Conservation (phyloP, 495 filamentous ascomycete genomes). For the Podospora tetraspora region DNA sequence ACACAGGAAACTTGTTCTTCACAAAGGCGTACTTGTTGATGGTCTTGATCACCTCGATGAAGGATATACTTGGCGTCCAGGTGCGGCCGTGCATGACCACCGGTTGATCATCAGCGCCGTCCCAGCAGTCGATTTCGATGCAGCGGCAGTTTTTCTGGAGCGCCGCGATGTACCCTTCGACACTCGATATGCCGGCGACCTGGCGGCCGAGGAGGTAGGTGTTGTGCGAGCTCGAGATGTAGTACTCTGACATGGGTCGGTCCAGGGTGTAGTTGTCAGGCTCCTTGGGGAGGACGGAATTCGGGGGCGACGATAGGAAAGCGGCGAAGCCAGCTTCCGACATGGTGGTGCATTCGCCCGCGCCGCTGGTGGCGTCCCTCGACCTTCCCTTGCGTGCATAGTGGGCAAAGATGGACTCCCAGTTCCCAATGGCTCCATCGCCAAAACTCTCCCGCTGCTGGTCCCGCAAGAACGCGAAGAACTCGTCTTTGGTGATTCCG, state of each 20-base stretch:
- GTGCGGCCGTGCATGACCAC: constrained; percentile 88
- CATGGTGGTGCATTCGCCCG: constrained; percentile 54
- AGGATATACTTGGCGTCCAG: constrained; percentile 77
- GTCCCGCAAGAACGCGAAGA: constrained; percentile 67
- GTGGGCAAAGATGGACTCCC: constrained; percentile 69
- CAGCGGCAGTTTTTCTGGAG: constrained; percentile 85
- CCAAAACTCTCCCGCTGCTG: constrained; percentile 72
- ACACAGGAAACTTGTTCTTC: constrained; percentile 75
- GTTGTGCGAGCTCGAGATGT: constrained; percentile 97
- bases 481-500: constrained; percentile 66
- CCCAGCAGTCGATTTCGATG: constrained; percentile 97
- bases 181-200: constrained; percentile 80
- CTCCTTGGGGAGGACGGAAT: constrained; percentile 54
- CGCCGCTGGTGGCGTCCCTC: constrained; percentile 41
- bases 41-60: constrained; percentile 82
- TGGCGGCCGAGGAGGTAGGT: constrained; percentile 92
- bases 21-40: constrained; percentile 91
- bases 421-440: constrained; percentile 55
- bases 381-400: constrained; percentile 60
- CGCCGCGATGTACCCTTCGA: constrained; percentile 91
- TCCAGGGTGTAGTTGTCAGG: constrained; percentile 58
- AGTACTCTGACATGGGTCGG: constrained; percentile 91
- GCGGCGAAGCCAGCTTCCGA: constrained; percentile 66
- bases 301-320: constrained; percentile 70
- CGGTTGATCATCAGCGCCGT: constrained; percentile 78